A percentile compares a stretch with the other conserved stretches of the same genome.
Conservation (phyloP, 768 basidiomycete species). For the Psilocybe tampanensis region DNA sequence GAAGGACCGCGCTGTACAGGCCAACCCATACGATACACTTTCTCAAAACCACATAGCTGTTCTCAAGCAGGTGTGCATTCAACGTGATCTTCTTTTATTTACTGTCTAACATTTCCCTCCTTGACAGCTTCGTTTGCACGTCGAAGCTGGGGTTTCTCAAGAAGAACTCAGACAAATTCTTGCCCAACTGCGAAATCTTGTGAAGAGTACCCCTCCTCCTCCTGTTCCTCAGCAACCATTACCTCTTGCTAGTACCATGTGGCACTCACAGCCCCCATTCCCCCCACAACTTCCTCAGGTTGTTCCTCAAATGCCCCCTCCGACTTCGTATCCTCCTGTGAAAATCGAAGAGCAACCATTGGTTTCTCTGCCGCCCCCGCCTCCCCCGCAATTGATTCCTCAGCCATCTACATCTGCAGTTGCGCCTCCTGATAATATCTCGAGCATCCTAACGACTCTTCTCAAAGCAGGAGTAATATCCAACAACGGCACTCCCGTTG, state of each 20-base stretch:
- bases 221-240: slow-evolving; percentile 17
- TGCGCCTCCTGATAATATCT: slow-evolving; percentile 43
- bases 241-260: slow-evolving; percentile 10
- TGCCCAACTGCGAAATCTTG: slow-evolving; percentile 64
- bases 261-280: slow-evolving; percentile 18
- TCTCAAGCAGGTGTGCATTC: slow-evolving; percentile 70
- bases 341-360: slow-evolving; percentile 13
- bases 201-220: slow-evolving; percentile 46
- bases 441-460: slow-evolving; percentile 65
- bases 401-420: slow-evolving; percentile 22
- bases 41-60: slow-evolving; percentile 76
- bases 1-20: slow-evolving; percentile 73
- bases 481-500: slow-evolving; percentile 50
- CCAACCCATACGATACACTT: slow-evolving; percentile 71
- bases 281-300: slow-evolving; percentile 14
- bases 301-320: neutral
- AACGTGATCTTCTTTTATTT: neutral
- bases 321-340: neutral
- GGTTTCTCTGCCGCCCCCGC: slow-evolving; percentile 1
- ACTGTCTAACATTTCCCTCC: slow-evolving; percentile 3
- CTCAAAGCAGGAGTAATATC: slow-evolving; percentile 81
- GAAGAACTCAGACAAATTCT: slow-evolving; percentile 79
- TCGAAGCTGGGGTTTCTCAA: slow-evolving; percentile 81
- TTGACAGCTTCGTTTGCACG: slow-evolving; percentile 64
- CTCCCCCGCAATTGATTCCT: slow-evolving; percentile 1